Conservation (phyloP, 1,284 basidiomycete species). For the Trametes hirsuta region DNA sequence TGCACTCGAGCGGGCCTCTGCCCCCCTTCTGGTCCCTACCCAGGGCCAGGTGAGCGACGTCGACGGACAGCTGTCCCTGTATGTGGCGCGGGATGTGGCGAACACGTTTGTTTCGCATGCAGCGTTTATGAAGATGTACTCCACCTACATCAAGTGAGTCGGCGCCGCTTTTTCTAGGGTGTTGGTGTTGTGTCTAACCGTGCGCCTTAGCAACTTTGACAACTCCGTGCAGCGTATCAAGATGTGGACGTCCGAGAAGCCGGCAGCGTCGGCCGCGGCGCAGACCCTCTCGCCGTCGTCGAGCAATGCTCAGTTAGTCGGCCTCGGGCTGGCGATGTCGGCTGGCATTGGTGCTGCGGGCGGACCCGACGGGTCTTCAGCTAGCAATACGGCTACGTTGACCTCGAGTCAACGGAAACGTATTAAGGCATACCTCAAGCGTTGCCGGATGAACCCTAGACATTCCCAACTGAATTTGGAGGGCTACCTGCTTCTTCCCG, state of each 20-base stretch:
- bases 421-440: slow-evolving; percentile 86
- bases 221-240: slow-evolving; percentile 86
- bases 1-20: slow-evolving; percentile 77
- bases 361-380: slow-evolving; percentile 42
- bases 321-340: slow-evolving; percentile 62
- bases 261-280: slow-evolving; percentile 41
- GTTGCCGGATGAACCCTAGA: slow-evolving; percentile 80
- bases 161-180: slow-evolving; percentile 1
- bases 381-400: slow-evolving; percentile 36
- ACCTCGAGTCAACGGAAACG: slow-evolving; percentile 83
- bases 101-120: slow-evolving; percentile 91
- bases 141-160: slow-evolving; percentile 92
- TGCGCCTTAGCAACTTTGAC: slow-evolving; percentile 79
- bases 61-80: slow-evolving; percentile 74
- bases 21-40: slow-evolving; percentile 60
- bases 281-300: slow-evolving; percentile 60
- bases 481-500: slow-evolving; percentile 91
- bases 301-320: slow-evolving; percentile 64
- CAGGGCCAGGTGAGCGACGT: slow-evolving; percentile 55
- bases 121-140: slow-evolving; percentile 97
- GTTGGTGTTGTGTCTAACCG: slow-evolving; percentile 7
- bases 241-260: slow-evolving; percentile 73
- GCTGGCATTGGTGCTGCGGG: slow-evolving; percentile 52
- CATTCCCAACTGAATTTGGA: slow-evolving; percentile 98
- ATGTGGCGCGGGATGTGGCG: slow-evolving; percentile 83